Evolutionary conservation across 768 basidiomycete species (phyloP), one percentile per base, ranked within the genome.

Genomic region (Steccherinum ochraceum): DNA sequence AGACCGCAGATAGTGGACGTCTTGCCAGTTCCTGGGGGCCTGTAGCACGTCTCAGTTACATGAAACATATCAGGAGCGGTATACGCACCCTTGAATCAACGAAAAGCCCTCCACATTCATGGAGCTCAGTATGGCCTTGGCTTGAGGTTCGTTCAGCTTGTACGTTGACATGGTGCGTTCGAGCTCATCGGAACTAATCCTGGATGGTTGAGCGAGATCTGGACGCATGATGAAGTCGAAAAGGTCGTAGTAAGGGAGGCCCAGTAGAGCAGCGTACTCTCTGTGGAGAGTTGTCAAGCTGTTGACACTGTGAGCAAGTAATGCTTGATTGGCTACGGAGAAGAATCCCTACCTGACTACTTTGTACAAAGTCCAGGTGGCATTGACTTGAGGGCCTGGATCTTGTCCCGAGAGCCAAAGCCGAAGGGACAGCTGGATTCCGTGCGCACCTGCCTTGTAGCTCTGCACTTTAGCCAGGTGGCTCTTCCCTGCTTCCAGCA

Each of bases 21-120:
- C 71, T 99, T 99, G 12, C 96, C 96, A 0, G 96, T 99, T 49
- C 96, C 96, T 1, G 96, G 96, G 27, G 96, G 96, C 20, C 95
- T 94, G 56, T 48, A 40, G 23, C 13, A n/a, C 40, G 45, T 24
- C 23, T n/a, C 13, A 45, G 40, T 40, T 42, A 23, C 16, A 48
- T 16, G 20, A 40, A 42, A 3, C 26, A 12, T n/a, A n/a, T n/a
- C n/a, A n/a, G 13, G 45, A 50, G 10, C 42, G 5, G 12, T 26
- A 50, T 56, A 21, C 55, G 23, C 62, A 94, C 95, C 96, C 96
- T 77, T 99, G 96, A 50, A 99, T 93, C 24, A 99, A 73, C 0
- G 83, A 79, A 62, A 99, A 96, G 0, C 94, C 96, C 12, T 80
- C 65, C 0, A 77, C 77, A 45, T 72, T 67, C 56, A 94, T 72